Evolutionary conservation across 495 filamentous ascomycete species (phyloP).

Genomic region (Trichocladium uniseriatum): DNA sequence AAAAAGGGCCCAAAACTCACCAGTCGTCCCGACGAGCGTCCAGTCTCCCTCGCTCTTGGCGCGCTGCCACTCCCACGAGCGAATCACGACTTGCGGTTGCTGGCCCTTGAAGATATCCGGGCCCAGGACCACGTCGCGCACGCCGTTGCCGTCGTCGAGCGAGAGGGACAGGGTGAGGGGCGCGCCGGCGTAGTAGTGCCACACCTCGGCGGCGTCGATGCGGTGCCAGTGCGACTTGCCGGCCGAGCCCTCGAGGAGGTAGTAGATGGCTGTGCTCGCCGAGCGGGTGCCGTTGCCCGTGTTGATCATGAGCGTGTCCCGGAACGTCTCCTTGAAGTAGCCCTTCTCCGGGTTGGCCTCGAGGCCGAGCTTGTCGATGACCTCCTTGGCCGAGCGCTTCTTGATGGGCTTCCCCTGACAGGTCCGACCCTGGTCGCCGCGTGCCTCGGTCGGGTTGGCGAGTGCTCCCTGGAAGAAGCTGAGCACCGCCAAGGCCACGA

Average conservation of each 20-base stretch:
- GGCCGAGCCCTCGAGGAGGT: constrained; percentile 35
- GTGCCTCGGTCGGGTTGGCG: too few species aligned
- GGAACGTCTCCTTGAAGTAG: constrained; percentile 40
- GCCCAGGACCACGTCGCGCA: constrained; percentile 27
- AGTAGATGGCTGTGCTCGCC: constrained; percentile 42
- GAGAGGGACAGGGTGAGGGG: constrained; percentile 35
- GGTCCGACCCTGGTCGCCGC: too few species aligned
- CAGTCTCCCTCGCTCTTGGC: constrained; percentile 35
- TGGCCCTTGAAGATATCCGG: constrained; percentile 32
- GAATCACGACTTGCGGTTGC: constrained; percentile 35
- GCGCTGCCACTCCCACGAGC: constrained; percentile 34
- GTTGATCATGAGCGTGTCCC: constrained; percentile 18
- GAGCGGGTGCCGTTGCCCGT: constrained; percentile 24
- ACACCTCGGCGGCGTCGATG: constrained; percentile 39
- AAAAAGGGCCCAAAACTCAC: constrained; percentile 15
- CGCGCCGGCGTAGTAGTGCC: constrained; percentile 44
- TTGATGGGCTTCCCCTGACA: not conserved
- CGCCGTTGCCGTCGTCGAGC: constrained; percentile 24
- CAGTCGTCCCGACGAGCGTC: constrained; percentile 41
- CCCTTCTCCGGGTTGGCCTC: constrained; percentile 37
- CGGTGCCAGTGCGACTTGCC: constrained; percentile 38
- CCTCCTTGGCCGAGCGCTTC: not conserved
- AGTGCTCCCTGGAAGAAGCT: too few species aligned
- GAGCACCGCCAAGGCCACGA: too few species aligned
- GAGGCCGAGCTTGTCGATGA: constrained; percentile 25